Base-by-base conservation (phyloP, 2,329 filamentous ascomycete genomes). In the Rutstroemia sp. region DNA sequence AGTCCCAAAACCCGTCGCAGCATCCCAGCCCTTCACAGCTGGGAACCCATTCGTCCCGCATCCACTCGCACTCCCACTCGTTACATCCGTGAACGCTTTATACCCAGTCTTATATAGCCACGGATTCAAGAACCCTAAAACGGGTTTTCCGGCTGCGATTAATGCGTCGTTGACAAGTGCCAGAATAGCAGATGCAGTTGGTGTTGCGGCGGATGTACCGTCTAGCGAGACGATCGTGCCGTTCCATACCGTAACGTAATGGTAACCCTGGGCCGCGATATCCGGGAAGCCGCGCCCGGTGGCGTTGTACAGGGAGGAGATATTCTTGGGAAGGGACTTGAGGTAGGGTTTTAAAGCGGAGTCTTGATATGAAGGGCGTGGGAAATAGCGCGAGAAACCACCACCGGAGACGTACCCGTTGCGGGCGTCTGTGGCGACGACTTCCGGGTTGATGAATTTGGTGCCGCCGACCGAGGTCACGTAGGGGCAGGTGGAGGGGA, bases 401-500 rank as follows among this genome's bases (percentile, higher is more conserved):
- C 79, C 78, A 2, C 73, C 71, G 54, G 74, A 77, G 6, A 59
- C 60, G 2, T 58, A 63, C 2, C 54, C 57, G 27, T 61, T 59
- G 17, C 73, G 69, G 4, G 51, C 10, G 42, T 61, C 60, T 2
- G 48, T 54, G 10, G 78, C 73, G 2, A 72, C 77, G 1, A 62
- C 63, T 4, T 75, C 70, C 0, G 73, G 73, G 41, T 57, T 53
- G 4, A 70, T 66, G 2, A 65, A 63, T 4, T 63, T 62, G 16
- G 68, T 71, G 2, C 64, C 84, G 14, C 86, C 85, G 1, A 88
- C 78, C 2, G 77, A 71, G 0, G 85, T 88, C 12, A 88, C 79
- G 67, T 80, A 88, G 0, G 84, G 85, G 63, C 86, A 89, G 0
- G 78, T 78, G 0, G 78, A 78, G 0, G 86, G 85, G 69, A 88